A percentile compares a stretch with the other conserved stretches of the same genome.
Evolutionary conservation across 805 yeast genomes (phyloP).

Genomic region (Saturnispora zaruensis): DNA sequence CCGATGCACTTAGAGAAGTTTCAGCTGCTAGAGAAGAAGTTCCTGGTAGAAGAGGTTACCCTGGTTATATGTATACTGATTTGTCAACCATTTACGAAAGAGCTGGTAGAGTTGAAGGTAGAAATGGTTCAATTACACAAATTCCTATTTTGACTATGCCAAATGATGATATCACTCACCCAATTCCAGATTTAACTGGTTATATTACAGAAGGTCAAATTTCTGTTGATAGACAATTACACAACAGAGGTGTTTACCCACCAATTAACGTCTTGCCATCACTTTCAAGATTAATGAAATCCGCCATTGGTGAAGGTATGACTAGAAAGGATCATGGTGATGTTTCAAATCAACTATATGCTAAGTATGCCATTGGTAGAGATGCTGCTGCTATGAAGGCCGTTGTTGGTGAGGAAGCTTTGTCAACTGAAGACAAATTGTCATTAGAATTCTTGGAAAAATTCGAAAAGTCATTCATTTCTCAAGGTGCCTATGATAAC

Average conservation of each 20-base stretch:
- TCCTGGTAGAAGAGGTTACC: slow-evolving; percentile 99
- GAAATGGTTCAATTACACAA: slow-evolving; percentile 98
- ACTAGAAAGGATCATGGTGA: slow-evolving; percentile 99
- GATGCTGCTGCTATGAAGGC: slow-evolving; percentile 99
- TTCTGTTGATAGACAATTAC: slow-evolving; percentile 90
- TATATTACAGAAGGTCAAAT: slow-evolving; percentile 99
- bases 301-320: slow-evolving; percentile 99
- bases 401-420: slow-evolving; percentile 99
- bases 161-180: slow-evolving; percentile 98
- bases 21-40: slow-evolving; percentile 99
- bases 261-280: slow-evolving; percentile 98
- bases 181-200: slow-evolving; percentile 99
- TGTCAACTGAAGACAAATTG: slow-evolving; percentile 93
- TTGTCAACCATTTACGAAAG: slow-evolving; percentile 98
- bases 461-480: slow-evolving; percentile 89
- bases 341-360: slow-evolving; percentile 97
- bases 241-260: slow-evolving; percentile 96
- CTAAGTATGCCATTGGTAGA: slow-evolving; percentile 98
- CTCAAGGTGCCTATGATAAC: slow-evolving; percentile 96
- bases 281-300: slow-evolving; percentile 95
- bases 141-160: slow-evolving; percentile 99
- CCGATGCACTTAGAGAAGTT: slow-evolving; percentile 98
- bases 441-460: slow-evolving; percentile 96
- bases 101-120: slow-evolving; percentile 99
- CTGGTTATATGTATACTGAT: slow-evolving; percentile 99